These are phyloP conservation scores for Erodium chrysanthum DNA, from an alignment of 441 rosid species.

Conservation along the genomic window DNA sequence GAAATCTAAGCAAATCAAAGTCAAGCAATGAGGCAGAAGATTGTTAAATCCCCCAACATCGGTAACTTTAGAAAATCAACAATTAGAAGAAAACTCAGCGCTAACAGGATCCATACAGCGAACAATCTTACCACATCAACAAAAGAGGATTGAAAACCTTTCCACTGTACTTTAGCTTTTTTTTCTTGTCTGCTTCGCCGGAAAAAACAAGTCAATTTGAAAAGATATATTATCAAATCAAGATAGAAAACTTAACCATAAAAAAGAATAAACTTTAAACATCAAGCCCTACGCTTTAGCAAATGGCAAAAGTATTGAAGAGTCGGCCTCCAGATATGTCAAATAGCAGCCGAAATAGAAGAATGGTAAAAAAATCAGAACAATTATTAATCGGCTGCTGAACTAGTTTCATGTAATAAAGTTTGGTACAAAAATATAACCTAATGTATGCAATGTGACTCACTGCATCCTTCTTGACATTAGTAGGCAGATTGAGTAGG, in stretches of 20 bases:
- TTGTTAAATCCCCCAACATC: neutral
- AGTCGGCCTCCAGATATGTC: neutral
- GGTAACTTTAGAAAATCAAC: constrained; percentile 14
- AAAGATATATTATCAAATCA: constrained; percentile 43
- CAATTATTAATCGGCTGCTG: too few relatives aligned
- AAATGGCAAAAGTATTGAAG: constrained; percentile 7
- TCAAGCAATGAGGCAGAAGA: neutral
- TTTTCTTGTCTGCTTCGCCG: constrained; percentile 55
- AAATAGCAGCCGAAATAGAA: neutral
- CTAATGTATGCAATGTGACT: neutral
- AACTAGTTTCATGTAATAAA: too few relatives aligned
- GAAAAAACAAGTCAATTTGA: constrained; percentile 47
- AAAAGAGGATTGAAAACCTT: constrained; percentile 42
- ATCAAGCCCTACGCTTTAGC: constrained; percentile 23
- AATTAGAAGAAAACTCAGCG: constrained; percentile 18
- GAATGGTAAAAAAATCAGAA: neutral
- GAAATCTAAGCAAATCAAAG: constrained; percentile 10
- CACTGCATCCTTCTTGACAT: neutral
- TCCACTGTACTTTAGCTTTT: constrained; percentile 50
- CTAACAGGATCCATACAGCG: constrained; percentile 19
- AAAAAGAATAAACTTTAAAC: constrained; percentile 20
- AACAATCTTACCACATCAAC: constrained; percentile 55
- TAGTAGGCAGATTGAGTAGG: neutral
- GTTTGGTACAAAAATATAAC: neutral
- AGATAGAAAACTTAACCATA: constrained; percentile 31